Base-by-base conservation (phyloP, 768 basidiomycete genomes). In the Suillus bovinus region DNA sequence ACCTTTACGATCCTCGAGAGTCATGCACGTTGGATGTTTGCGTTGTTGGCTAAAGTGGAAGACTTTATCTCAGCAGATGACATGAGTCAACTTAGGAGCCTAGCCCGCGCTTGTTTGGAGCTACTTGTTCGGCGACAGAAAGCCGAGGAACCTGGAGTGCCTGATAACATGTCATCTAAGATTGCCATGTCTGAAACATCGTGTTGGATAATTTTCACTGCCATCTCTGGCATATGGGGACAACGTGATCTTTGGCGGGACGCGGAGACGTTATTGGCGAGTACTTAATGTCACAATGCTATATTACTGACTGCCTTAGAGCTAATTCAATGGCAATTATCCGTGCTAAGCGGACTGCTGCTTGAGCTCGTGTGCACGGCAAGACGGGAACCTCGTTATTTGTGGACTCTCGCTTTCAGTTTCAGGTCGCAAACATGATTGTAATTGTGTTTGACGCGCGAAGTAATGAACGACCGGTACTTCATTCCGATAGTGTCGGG, bases 171-270 rank as follows among this genome's bases (percentile, higher is more conserved):
- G 50, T 47, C 58, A 56, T 38, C 66, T 27, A 46, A 77, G 78
- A 70, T 63, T 68, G 54, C 69, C 71, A 78, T 80, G 69, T 68
- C 70, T 47, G 78, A 77, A 44, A 60, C 78, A 59, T 83, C 88
- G 10, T 91, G 89, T 69, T 94, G 93, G 93, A 80, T 93, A 64
- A 78, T 91, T 41, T 78, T 94, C 6, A 76, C 86, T 7, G 82
- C 83, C 2, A 76, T 94, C 53, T 81, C 83, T 29, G 83, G 82
- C 22, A 72, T 88, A 3, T 94, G 93, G 93, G 87, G 84, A 27
- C 93, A 94, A 76, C 80, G 78, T 58, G 93, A 94, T 71, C 74
- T 94, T 46, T 94, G 91, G 92, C 76, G 76, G 73, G 91, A 93
- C 69, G 90, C 88, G 24, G 85, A 87, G 68, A 77, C 74, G n/a